These are phyloP conservation scores for Periconia sp. DNA, from an alignment of 2,329 filamentous ascomycete species.

Conservation along the genomic window DNA sequence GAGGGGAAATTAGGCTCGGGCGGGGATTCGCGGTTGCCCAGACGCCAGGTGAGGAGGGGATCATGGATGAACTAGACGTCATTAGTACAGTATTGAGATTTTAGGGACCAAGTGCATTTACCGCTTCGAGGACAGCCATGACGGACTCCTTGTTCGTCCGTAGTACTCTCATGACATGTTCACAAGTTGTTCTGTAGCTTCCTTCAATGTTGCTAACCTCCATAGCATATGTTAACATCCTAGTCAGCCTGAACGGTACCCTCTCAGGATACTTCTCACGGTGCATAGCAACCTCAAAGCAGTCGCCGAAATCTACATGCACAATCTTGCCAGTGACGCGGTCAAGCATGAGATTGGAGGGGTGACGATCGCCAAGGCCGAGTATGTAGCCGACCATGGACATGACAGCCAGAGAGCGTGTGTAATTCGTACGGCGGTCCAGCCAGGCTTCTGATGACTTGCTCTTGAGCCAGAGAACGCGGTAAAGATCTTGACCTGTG, in stretches of 20 bases:
- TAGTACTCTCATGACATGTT: slow-evolving; percentile 97
- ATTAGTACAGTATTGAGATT: not conserved
- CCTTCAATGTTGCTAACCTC: slow-evolving; percentile 99
- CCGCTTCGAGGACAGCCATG: slow-evolving; percentile 96
- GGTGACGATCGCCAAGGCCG: slow-evolving; percentile 93
- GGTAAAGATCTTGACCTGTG: slow-evolving; percentile 96
- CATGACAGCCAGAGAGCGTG: slow-evolving; percentile 95
- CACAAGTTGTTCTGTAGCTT: slow-evolving; percentile 96
- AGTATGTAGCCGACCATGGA: slow-evolving; percentile 99
- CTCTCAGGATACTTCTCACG: slow-evolving; percentile 98
- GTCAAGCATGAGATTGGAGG: slow-evolving; percentile 97
- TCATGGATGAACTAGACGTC: slow-evolving; percentile 88
- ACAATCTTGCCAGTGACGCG: slow-evolving; percentile 95
- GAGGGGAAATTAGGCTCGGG: slow-evolving; percentile 65
- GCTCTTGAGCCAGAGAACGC: slow-evolving; percentile 97
- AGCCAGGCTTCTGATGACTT: slow-evolving; percentile 98
- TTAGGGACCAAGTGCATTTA: slow-evolving; percentile 62
- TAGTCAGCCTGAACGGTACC: slow-evolving; percentile 94
- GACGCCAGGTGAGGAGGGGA: slow-evolving; percentile 95
- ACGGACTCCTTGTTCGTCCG: slow-evolving; percentile 97
- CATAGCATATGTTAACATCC: slow-evolving; percentile 99
- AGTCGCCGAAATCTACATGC: slow-evolving; percentile 99
- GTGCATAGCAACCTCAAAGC: slow-evolving; percentile 99
- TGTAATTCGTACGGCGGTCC: slow-evolving; percentile 97
- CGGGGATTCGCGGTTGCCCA: slow-evolving; percentile 69